These are phyloP conservation scores for Anastatica hierochuntica DNA, from an alignment of 345 rosid genomes.

Conservation along the genomic window DNA sequence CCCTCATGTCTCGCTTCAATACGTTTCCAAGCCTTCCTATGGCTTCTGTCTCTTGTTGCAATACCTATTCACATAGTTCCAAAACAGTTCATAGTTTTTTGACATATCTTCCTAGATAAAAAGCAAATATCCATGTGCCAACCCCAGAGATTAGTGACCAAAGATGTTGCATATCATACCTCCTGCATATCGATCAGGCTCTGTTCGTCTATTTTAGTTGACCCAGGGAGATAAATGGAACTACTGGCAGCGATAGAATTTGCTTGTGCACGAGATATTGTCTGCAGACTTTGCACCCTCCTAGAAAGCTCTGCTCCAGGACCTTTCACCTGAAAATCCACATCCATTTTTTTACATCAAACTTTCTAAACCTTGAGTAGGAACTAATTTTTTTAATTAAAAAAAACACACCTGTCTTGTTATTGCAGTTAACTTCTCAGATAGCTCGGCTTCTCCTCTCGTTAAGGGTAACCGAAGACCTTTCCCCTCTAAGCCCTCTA, in stretches of 20 bases:
- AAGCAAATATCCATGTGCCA: too few relatives aligned
- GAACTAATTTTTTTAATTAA: background rate
- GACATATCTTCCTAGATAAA: too few relatives aligned
- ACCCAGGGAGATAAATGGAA: slow-evolving; percentile 74
- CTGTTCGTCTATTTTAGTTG: slow-evolving; percentile 89
- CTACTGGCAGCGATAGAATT: slow-evolving; percentile 48
- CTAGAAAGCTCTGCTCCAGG: slow-evolving; percentile 92
- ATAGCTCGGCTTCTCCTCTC: slow-evolving; percentile 83
- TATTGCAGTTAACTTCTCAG: slow-evolving; percentile 62
- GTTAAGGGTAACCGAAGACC: slow-evolving; percentile 78
- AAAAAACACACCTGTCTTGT: slow-evolving; percentile 59
- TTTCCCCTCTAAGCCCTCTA: slow-evolving; percentile 86
- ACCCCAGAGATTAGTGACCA: too few relatives aligned
- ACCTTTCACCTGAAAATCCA: slow-evolving; percentile 70
- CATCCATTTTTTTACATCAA: background rate
- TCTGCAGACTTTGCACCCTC: slow-evolving; percentile 80
- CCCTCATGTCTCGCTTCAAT: slow-evolving; percentile 72
- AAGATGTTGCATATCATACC: slow-evolving; percentile 31
- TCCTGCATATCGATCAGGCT: slow-evolving; percentile 96
- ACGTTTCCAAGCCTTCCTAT: slow-evolving; percentile 72
- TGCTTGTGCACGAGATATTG: slow-evolving; percentile 65
- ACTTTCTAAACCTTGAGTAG: background rate
- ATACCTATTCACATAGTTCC: slow-evolving; percentile 34
- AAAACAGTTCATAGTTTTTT: background rate
- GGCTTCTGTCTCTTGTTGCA: slow-evolving; percentile 91